These are phyloP conservation scores for Penicillium canariense DNA, from an alignment of 495 filamentous ascomycete species.

Conservation along the genomic window DNA sequence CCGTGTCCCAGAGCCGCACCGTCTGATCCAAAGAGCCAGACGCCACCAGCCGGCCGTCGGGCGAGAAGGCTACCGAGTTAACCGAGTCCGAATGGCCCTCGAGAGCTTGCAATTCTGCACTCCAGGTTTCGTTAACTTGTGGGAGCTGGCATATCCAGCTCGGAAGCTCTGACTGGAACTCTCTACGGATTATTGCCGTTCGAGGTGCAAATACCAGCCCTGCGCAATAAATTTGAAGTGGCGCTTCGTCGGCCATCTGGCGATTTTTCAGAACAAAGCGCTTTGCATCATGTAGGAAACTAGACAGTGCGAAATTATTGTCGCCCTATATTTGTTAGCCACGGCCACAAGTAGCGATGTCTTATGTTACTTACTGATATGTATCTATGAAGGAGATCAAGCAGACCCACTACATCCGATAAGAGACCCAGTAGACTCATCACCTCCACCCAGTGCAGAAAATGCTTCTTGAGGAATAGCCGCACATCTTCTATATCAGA, in stretches of 20 bases:
- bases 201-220: constrained; percentile 37
- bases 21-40: constrained; percentile 15
- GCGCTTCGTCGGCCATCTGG: constrained; percentile 33
- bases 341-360: no score
- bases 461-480: neutral
- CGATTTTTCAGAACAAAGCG: constrained; percentile 34
- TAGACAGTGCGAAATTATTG: no score
- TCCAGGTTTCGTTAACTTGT: constrained; percentile 15
- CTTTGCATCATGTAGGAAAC: constrained; percentile 31
- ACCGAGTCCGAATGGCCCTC: constrained; percentile 22
- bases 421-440: neutral
- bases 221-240: constrained; percentile 24
- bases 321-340: no score
- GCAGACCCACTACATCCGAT: neutral
- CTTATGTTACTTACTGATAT: neutral
- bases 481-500: neutral
- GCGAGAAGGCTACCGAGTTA: constrained; percentile 25
- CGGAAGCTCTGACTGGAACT: constrained; percentile 16
- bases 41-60: constrained; percentile 21
- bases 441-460: neutral
- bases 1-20: constrained; percentile 13
- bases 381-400: neutral
- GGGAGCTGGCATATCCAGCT: constrained; percentile 16
- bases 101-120: constrained; percentile 22
- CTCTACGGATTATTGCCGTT: constrained; percentile 26